Evolutionary conservation across 129 eudicot genomes (phyloP), one percentile per base, ranked within the genome.

Genomic region (Lactuca saligna): DNA sequence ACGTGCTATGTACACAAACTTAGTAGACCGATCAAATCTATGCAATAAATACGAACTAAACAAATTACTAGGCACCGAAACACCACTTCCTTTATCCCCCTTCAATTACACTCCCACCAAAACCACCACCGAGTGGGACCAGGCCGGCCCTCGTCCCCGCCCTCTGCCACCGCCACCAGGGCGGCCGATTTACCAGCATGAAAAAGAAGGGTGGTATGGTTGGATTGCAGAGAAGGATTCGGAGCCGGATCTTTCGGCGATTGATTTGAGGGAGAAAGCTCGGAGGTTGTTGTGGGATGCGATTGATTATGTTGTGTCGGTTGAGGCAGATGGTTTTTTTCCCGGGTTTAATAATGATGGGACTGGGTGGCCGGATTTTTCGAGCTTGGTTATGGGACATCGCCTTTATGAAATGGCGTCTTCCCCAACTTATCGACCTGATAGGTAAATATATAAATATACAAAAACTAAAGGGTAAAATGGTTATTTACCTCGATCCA

Each of bases 111-210:
- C 81, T 70, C 82, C 70, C 13, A 62, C 68, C 37, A 85, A 85
- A 83, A 79, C 75, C 63, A 67, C 57, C 4, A 81, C 80, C 70
- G 97, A 85, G 61, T 87, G 97, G 97, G 72, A 82, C 42, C 70
- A 82, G 66, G 90, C 88, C 37, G 96, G 97, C 63, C 96, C 97
- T 11, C 86, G 90, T 15, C 97, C 97, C 32, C 84, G 97, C 65
- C 97, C 96, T 50, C 93, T 85, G 49, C 97, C 97, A 17, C 97
- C 97, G 31, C 97, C 97, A 70, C 97, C 96, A 2, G 93, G 70
- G 25, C 81, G 97, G 41, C 96, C 96, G 54, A 55, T 88, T 58
- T 85, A 91, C 79, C 86, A 72, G 60, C 93, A 91, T 76, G 97
- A 91, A 57, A 87, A 85, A 72, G 92, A 85, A 76, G 97, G 97